These are phyloP conservation scores for Solanum gandarillasii DNA, from an alignment of 257 asterid species.

Conservation along the genomic window DNA sequence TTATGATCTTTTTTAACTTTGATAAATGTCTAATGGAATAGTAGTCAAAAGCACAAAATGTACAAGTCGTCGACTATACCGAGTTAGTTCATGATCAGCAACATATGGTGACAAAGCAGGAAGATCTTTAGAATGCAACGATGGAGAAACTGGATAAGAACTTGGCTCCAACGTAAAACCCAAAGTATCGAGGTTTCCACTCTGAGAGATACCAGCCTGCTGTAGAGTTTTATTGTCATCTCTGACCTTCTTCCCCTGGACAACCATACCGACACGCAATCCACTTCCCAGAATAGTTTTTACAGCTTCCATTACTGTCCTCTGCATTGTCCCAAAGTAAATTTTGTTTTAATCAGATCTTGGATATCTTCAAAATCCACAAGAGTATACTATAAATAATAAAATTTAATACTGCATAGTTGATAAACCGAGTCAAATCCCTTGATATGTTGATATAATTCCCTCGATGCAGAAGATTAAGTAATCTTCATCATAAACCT, in stretches of 20 bases:
- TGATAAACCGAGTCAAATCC: not conserved
- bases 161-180: slow-evolving; percentile 62
- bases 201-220: slow-evolving; percentile 64
- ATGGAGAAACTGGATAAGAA: slow-evolving; percentile 17
- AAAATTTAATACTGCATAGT: not conserved
- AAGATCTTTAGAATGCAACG: slow-evolving; percentile 14
- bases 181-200: slow-evolving; percentile 38
- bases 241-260: slow-evolving; percentile 65
- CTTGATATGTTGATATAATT: not conserved
- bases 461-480: not conserved
- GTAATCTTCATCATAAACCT: not conserved
- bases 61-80: slow-evolving; percentile 16
- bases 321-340: slow-evolving; percentile 18
- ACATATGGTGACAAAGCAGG: slow-evolving; percentile 20
- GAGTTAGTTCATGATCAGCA: slow-evolving; percentile 17
- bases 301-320: slow-evolving; percentile 71
- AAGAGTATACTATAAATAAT: not conserved
- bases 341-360: not conserved
- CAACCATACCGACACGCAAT: slow-evolving; percentile 59
- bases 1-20: not conserved
- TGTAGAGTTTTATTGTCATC: slow-evolving; percentile 57
- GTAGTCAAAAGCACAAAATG: not conserved
- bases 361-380: not conserved
- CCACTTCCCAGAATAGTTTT: slow-evolving; percentile 53
- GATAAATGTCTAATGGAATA: not conserved